Percentiles rank a stretch among this genome's conserved stretches.
phyloP scores from a whole-genome alignment of 2,329 filamentous ascomycete genomes.

The Fusarium temperatum region DNA sequence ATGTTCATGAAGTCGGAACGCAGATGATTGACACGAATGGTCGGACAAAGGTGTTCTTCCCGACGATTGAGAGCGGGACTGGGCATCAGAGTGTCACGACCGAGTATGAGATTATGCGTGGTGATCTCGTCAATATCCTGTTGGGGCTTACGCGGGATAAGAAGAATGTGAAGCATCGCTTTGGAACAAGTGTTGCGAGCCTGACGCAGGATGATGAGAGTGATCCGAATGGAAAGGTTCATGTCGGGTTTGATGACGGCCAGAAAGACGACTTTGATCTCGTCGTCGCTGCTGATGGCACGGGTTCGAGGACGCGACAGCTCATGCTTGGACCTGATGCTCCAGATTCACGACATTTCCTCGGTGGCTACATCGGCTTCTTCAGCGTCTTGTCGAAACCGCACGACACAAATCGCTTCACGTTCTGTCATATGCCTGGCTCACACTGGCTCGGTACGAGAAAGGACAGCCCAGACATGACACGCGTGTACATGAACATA shows the following conservation, averaged over 20 bases:
- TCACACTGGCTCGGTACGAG: not conserved
- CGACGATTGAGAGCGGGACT: not conserved
- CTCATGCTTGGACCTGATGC: constrained; percentile 23
- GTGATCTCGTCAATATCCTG: not conserved
- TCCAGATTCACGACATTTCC: constrained; percentile 14
- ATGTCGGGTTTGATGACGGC: not conserved
- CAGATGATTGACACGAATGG: constrained; percentile 1
- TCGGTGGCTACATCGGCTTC: constrained; percentile 29
- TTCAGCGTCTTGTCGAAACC: not conserved
- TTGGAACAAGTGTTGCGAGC: not conserved
- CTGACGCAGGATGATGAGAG: not conserved
- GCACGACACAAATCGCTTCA: not conserved
- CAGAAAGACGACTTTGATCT: constrained; percentile 6
- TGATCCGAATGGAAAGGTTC: constrained; percentile 3
- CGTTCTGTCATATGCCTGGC: not conserved
- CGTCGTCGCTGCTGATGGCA: constrained; percentile 15
- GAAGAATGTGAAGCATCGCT: constrained; percentile 6
- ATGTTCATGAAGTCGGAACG: not conserved
- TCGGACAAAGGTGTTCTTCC: not conserved
- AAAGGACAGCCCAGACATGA: not conserved
- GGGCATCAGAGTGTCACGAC: not conserved
- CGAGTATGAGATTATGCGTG: constrained; percentile 6
- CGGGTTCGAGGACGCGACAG: constrained; percentile 3
- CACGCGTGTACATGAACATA: constrained; percentile 3
- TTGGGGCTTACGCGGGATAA: not conserved